Percentiles rank a stretch among this genome's conserved stretches.
Conservation (phyloP, 2,329 filamentous ascomycete species). For the Penicillium sp. region DNA sequence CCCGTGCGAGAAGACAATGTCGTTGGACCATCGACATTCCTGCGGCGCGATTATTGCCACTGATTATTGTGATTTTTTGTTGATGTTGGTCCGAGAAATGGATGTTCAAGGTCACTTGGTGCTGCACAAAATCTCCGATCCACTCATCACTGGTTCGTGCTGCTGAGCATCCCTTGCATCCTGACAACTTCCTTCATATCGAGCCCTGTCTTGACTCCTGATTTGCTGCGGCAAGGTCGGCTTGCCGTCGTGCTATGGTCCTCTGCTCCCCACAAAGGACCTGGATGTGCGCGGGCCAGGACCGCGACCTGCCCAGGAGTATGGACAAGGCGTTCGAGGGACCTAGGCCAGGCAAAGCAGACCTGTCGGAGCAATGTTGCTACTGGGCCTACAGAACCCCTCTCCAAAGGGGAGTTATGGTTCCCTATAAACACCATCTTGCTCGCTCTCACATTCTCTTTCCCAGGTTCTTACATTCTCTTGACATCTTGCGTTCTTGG, state of each 20-base stretch:
- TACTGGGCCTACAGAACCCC: slow-evolving; percentile 30
- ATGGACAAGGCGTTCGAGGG: slow-evolving; percentile 39
- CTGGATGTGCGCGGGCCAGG: slow-evolving; percentile 33
- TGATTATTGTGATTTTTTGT: slow-evolving; percentile 22
- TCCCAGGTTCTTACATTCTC: slow-evolving; percentile 44
- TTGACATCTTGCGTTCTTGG: slow-evolving; percentile 40
- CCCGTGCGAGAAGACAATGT: slow-evolving; percentile 17
- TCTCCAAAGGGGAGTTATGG: slow-evolving; percentile 31
- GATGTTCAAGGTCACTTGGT: slow-evolving; percentile 21
- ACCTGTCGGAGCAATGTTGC: slow-evolving; percentile 36
- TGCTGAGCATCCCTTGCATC: slow-evolving; percentile 37
- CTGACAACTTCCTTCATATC: slow-evolving; percentile 29
- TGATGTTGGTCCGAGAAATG: slow-evolving; percentile 21
- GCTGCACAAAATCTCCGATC: slow-evolving; percentile 36
- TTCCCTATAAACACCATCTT: slow-evolving; percentile 43
- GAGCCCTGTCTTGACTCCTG: slow-evolving; percentile 35
- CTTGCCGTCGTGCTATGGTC: slow-evolving; percentile 26
- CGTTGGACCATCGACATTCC: slow-evolving; percentile 35
- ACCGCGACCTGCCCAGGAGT: slow-evolving; percentile 32
- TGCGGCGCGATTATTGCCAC: slow-evolving; percentile 31
- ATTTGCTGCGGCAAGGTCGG: slow-evolving; percentile 39
- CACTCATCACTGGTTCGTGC: slow-evolving; percentile 38
- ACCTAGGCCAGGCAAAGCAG: slow-evolving; percentile 31
- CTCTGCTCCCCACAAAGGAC: slow-evolving; percentile 26
- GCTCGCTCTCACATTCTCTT: slow-evolving; percentile 46